Conservation (phyloP, 148 eudicot genomes). For the Rhododendron griersonianum region DNA sequence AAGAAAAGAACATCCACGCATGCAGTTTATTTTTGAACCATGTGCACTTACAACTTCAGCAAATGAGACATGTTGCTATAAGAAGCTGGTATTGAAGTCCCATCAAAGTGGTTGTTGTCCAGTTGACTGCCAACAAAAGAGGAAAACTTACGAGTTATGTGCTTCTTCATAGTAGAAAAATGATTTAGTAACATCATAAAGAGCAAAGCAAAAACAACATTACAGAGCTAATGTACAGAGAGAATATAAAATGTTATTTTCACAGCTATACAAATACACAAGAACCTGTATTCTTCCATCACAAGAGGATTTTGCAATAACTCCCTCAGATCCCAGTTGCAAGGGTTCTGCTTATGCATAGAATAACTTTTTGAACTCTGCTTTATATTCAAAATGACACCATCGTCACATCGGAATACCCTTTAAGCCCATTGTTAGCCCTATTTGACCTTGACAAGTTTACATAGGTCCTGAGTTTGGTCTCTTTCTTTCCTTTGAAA, state of each 20-base stretch:
- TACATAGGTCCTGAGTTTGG: background rate
- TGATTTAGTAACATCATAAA: background rate
- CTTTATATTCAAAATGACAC: background rate
- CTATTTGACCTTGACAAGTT: background rate
- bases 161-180: background rate
- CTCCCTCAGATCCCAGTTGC: background rate
- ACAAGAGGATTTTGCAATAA: background rate
- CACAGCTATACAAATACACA: background rate
- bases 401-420: background rate
- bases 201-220: background rate
- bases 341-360: background rate
- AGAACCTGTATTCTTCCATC: background rate
- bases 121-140: conserved; percentile 54
- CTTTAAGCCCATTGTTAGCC: background rate
- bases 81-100: conserved; percentile 50
- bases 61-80: conserved; percentile 56
- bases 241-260: background rate
- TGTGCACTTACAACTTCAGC: conserved; percentile 58
- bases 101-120: conserved; percentile 67
- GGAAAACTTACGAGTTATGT: background rate
- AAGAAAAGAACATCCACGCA: background rate
- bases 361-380: background rate
- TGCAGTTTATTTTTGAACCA: background rate
- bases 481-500: background rate
- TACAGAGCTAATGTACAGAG: background rate